Evolutionary conservation across 1,284 basidiomycete species (phyloP).

Genomic region (Puccinia sorghi): DNA sequence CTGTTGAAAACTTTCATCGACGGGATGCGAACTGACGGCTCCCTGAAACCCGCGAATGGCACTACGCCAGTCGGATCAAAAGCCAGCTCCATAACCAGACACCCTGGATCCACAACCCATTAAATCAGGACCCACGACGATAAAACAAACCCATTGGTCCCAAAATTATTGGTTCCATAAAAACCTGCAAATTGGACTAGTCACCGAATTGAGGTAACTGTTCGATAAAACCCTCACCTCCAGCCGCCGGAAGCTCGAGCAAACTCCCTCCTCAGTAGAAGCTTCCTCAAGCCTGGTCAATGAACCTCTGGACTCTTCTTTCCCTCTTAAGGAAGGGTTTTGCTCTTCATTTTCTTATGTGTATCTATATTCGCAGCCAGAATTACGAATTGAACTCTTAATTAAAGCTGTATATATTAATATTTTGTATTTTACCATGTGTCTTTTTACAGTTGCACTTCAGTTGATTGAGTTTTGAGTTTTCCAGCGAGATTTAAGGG

Average conservation of each 20-base stretch:
- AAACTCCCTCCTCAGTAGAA: no score
- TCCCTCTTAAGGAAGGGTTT: no score
- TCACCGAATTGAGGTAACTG: no score
- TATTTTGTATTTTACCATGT: neutral
- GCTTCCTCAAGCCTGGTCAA: no score
- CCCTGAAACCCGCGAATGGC: neutral
- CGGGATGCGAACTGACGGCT: neutral
- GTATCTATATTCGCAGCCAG: no score
- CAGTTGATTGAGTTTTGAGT: neutral
- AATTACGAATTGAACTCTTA: neutral
- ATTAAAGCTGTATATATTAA: neutral
- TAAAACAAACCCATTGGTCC: neutral
- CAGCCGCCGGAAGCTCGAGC: no score
- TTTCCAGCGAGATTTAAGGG: no score
- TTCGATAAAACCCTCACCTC: no score
- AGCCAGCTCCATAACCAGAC: neutral
- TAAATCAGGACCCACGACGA: neutral
- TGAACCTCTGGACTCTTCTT: no score
- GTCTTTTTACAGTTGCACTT: neutral
- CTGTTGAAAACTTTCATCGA: slow-evolving; percentile 10
- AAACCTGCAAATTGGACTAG: no score
- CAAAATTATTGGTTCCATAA: no score
- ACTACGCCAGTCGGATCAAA: neutral
- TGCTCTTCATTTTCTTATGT: no score
- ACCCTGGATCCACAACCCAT: neutral